phyloP scores from a whole-genome alignment of 106 monocot genomes.

The Dendrobium nobile region DNA sequence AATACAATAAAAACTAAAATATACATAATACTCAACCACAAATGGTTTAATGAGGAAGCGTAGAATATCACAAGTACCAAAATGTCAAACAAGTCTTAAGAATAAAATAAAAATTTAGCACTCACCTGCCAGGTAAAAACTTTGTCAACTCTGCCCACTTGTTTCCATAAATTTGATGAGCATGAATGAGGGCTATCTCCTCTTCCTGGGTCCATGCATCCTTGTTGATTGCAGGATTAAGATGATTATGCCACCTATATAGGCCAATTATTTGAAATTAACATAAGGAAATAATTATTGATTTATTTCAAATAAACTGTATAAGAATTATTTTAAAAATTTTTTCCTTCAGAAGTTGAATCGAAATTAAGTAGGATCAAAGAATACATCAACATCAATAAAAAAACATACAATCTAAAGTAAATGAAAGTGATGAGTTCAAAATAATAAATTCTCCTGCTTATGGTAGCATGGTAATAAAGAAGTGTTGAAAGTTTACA shows the following conservation, averaged over 20 bases:
- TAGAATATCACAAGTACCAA: neutral
- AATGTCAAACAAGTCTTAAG: neutral
- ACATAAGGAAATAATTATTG: neutral
- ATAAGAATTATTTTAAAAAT: neutral
- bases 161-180: slow-evolving; percentile 68
- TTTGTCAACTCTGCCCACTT: slow-evolving; percentile 79
- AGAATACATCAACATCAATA: neutral
- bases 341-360: neutral
- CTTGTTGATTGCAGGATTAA: slow-evolving; percentile 67
- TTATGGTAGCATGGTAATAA: neutral
- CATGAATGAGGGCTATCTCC: slow-evolving; percentile 63
- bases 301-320: neutral
- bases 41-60: neutral
- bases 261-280: neutral
- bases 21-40: neutral
- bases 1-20: neutral
- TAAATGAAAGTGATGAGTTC: neutral
- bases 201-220: slow-evolving; percentile 83
- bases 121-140: slow-evolving; percentile 66
- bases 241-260: slow-evolving; percentile 76
- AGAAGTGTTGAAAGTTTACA: neutral
- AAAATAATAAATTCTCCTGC: neutral
- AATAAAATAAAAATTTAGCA: neutral
- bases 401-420: neutral
- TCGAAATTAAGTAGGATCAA: neutral